These are phyloP conservation scores for Gyrodon lividus DNA, from an alignment of 768 basidiomycete genomes.

Conservation along the genomic window DNA sequence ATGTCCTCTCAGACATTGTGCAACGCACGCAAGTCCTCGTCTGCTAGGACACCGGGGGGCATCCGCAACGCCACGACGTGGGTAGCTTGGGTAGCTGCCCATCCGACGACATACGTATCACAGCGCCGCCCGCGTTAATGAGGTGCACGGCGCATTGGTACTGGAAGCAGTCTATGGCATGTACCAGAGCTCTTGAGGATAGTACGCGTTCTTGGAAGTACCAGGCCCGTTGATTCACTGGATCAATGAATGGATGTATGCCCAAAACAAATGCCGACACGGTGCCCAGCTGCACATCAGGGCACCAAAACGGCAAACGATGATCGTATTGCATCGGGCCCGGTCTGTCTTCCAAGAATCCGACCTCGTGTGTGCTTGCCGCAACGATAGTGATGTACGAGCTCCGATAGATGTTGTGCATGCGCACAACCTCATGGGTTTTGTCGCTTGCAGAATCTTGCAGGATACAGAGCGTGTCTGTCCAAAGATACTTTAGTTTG, in stretches of 20 bases:
- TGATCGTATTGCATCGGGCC: not conserved
- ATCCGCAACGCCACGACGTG: not conserved
- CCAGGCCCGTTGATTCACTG: slow-evolving; percentile 6
- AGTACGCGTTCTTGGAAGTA: slow-evolving; percentile 7
- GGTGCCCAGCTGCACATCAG: slow-evolving; percentile 4
- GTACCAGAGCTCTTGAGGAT: slow-evolving; percentile 2
- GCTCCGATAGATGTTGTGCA: slow-evolving; percentile 17
- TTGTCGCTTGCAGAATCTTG: slow-evolving; percentile 20
- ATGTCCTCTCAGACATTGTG: not conserved
- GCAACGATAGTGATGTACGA: slow-evolving; percentile 7
- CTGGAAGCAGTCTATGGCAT: slow-evolving; percentile 1
- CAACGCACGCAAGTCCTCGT: not conserved
- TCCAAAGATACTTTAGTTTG: slow-evolving; percentile 15
- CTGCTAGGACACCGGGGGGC: not conserved
- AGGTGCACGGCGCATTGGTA: slow-evolving; percentile 2
- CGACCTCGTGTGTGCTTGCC: slow-evolving; percentile 2
- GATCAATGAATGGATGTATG: not conserved
- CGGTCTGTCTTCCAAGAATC: not conserved
- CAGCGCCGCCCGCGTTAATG: not conserved
- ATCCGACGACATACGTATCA: not conserved
- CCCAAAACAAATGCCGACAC: not conserved
- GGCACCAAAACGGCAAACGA: slow-evolving; percentile 6
- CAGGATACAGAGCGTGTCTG: slow-evolving; percentile 22
- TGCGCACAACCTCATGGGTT: slow-evolving; percentile 17
- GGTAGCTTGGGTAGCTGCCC: slow-evolving; percentile 1